These are phyloP conservation scores for Abelmoschus esculentus DNA, from an alignment of 345 rosid species.

Conservation along the genomic window DNA sequence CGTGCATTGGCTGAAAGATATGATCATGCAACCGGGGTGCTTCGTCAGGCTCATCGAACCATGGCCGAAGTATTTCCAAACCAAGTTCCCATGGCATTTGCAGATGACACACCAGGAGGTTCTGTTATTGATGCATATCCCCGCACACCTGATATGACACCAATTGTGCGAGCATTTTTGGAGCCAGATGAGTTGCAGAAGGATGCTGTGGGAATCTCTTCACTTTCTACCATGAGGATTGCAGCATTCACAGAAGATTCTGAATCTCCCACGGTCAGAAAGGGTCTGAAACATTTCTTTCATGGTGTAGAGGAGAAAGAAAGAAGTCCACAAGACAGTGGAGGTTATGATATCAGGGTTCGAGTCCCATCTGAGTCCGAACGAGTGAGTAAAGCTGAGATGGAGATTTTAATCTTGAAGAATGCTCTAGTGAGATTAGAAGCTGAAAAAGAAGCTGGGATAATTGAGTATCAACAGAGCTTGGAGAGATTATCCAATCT, in stretches of 20 bases:
- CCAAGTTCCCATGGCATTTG: slow-evolving; percentile 56
- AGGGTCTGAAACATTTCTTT: slow-evolving; percentile 60
- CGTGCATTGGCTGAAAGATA: slow-evolving; percentile 97
- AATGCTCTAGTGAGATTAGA: slow-evolving; percentile 74
- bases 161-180: slow-evolving; percentile 36
- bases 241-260: slow-evolving; percentile 61
- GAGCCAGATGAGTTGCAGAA: slow-evolving; percentile 53
- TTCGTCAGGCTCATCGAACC: slow-evolving; percentile 85
- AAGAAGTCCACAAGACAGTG: slow-evolving; percentile 22
- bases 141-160: slow-evolving; percentile 60
- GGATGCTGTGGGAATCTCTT: slow-evolving; percentile 51
- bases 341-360: slow-evolving; percentile 28
- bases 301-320: slow-evolving; percentile 44
- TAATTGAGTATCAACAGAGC: slow-evolving; percentile 59
- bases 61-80: slow-evolving; percentile 95
- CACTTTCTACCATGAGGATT: slow-evolving; percentile 40
- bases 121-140: slow-evolving; percentile 49
- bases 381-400: slow-evolving; percentile 55
- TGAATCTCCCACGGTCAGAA: slow-evolving; percentile 36
- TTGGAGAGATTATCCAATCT: slow-evolving; percentile 61
- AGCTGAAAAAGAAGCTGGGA: slow-evolving; percentile 78
- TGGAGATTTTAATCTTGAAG: slow-evolving; percentile 60
- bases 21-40: slow-evolving; percentile 87
- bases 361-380: slow-evolving; percentile 48
- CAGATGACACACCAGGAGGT: slow-evolving; percentile 57